phyloP scores from a whole-genome alignment of 345 rosid genomes.

The Boechera retrofracta region DNA sequence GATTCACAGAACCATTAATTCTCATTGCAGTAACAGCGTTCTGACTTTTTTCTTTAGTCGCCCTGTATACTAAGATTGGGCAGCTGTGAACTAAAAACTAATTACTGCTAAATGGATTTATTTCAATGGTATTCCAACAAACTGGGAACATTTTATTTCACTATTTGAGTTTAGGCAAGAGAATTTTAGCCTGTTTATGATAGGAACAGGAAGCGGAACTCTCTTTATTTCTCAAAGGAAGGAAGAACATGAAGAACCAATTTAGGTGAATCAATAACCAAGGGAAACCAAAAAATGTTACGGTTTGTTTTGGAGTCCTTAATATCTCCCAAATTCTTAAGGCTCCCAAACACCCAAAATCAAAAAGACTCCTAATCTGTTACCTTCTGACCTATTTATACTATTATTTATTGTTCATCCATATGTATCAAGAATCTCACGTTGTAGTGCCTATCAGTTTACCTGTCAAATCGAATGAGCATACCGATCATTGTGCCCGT shows the following conservation, averaged over 20 bases:
- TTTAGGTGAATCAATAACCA: not conserved
- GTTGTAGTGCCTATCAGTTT: slow-evolving; percentile 24
- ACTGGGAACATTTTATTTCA: not conserved
- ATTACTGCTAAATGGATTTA: not conserved
- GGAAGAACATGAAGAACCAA: not conserved
- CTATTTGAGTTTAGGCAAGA: slow-evolving; percentile 5
- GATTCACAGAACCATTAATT: not conserved
- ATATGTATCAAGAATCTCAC: slow-evolving; percentile 24
- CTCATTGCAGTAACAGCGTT: not conserved
- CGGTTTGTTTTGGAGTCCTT: not conserved
- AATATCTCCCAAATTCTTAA: not conserved
- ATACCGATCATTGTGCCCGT: slow-evolving; percentile 60
- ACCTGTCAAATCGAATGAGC: slow-evolving; percentile 82
- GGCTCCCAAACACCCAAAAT: slow-evolving; percentile 7
- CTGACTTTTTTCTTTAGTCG: not conserved
- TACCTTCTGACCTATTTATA: not conserved
- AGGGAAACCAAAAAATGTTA: not conserved
- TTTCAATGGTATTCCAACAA: not conserved
- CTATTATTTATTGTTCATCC: not conserved
- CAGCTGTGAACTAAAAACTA: slow-evolving; percentile 6
- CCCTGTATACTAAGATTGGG: not conserved
- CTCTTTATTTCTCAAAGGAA: slow-evolving; percentile 2
- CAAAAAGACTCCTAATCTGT: not conserved
- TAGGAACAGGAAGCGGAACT: not conserved
- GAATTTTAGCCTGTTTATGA: slow-evolving; percentile 12